Evolutionary conservation across 305 asterid genomes (phyloP).

Genomic region (Solanum hybrid): DNA sequence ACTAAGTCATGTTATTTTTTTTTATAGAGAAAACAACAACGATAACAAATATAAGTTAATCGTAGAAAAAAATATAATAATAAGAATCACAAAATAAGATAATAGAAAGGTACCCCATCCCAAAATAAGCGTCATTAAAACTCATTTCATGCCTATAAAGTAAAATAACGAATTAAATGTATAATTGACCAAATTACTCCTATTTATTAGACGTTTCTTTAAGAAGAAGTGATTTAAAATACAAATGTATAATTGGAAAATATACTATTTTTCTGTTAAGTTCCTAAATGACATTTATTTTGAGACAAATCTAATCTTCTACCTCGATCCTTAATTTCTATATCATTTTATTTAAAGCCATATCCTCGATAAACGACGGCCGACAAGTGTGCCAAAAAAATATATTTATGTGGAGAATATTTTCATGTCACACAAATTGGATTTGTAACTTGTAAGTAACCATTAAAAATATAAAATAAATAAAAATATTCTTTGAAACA

Average conservation of each 20-base stretch:
- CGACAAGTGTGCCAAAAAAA: not conserved
- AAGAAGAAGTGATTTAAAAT: not conserved
- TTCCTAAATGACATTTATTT: not conserved
- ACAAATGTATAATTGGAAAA: not conserved
- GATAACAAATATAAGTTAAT: not conserved
- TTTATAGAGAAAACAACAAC: not conserved
- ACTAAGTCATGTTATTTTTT: not conserved
- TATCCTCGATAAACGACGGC: not conserved
- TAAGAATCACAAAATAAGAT: not conserved
- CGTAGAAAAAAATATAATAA: not conserved
- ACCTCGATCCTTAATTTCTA: rapidly evolving
- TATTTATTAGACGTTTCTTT: not conserved
- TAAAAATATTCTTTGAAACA: not conserved
- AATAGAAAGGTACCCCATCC: not conserved
- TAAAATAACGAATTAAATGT: not conserved
- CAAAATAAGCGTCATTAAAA: not conserved
- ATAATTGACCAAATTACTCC: not conserved
- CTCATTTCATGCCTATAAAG: not conserved
- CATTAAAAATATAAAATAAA: not conserved
- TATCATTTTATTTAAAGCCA: not conserved
- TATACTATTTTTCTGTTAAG: not conserved
- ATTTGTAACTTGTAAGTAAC: not conserved
- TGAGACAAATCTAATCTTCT: not conserved
- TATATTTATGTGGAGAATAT: not conserved
- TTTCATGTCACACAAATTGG: not conserved